Evolutionary conservation across 192 early-diverging fungal species (phyloP).

Genomic region (Pilobolus umbonatus): DNA sequence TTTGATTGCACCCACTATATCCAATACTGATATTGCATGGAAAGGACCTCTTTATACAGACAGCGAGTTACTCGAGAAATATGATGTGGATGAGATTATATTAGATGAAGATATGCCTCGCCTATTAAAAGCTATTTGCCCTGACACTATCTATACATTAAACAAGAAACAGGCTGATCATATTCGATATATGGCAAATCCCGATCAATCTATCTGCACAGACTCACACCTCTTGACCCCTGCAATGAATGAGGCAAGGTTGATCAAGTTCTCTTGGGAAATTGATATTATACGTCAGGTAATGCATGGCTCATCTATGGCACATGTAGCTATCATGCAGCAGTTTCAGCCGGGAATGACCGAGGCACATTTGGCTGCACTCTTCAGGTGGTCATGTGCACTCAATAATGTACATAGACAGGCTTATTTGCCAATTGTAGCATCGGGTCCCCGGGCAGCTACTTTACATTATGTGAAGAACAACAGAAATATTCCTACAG

Average conservation of each 20-base stretch:
- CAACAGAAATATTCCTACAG: constrained; percentile 45
- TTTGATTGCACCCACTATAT: constrained; percentile 66
- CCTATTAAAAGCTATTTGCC: constrained; percentile 43
- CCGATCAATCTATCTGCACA: constrained; percentile 23
- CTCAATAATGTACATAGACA: constrained; percentile 63
- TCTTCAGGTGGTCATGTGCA: constrained; percentile 72
- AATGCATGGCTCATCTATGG: constrained; percentile 65
- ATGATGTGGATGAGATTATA: constrained; percentile 69
- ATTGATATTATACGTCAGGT: constrained; percentile 72
- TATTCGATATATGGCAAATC: background rate
- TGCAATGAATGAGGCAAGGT: constrained; percentile 73
- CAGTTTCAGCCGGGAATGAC: constrained; percentile 53
- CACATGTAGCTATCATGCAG: constrained; percentile 80
- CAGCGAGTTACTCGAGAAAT: constrained; percentile 47
- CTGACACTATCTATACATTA: constrained; percentile 48
- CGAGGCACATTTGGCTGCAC: constrained; percentile 73
- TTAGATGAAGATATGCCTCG: constrained; percentile 51
- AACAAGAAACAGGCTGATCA: constrained; percentile 38
- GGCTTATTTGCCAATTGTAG: constrained; percentile 85
- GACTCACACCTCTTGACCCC: constrained; percentile 20
- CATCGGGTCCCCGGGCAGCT: constrained; percentile 69
- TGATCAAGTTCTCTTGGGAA: constrained; percentile 81
- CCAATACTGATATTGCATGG: constrained; percentile 76
- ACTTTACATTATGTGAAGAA: constrained; percentile 85
- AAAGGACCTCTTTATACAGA: constrained; percentile 63